A percentile compares a stretch with the other conserved stretches of the same genome.
Evolutionary conservation across 352 stramenopile genomes (phyloP).

Genomic region (Phytophthora boehmeriae): DNA sequence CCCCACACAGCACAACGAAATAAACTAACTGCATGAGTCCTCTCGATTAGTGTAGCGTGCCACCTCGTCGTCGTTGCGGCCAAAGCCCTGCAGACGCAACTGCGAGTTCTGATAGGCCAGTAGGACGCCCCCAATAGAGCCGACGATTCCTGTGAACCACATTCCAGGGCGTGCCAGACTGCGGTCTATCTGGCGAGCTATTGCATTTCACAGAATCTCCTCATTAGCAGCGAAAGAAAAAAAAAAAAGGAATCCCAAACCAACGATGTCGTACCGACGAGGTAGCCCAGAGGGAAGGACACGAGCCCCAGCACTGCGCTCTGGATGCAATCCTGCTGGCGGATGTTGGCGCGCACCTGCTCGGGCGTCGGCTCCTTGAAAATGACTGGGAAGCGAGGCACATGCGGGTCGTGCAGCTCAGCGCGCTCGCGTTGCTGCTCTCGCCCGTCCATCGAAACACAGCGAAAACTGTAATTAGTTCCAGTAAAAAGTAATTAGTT

Average conservation of each 20-base stretch:
- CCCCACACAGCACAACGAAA: too few relatives aligned
- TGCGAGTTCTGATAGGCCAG: constrained; percentile 86
- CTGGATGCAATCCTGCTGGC: constrained; percentile 49
- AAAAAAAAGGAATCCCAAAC: too few relatives aligned
- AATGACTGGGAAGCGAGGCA: constrained; percentile 74
- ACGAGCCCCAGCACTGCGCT: constrained; percentile 42
- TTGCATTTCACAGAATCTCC: constrained; percentile 6
- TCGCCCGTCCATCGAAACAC: constrained; percentile 18
- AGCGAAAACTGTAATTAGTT: constrained; percentile 9
- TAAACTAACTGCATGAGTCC: neutral
- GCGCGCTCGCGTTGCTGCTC: constrained; percentile 43
- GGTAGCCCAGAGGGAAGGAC: constrained; percentile 76
- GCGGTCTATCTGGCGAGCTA: constrained; percentile 67
- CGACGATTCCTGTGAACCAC: constrained; percentile 78
- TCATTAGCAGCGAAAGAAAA: too few relatives aligned
- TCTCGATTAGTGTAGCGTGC: constrained; percentile 39
- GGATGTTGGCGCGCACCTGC: constrained; percentile 69
- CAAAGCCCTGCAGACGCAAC: constrained; percentile 77
- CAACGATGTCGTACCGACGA: constrained; percentile 75
- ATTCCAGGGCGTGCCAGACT: constrained; percentile 69
- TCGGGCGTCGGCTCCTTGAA: constrained; percentile 60
- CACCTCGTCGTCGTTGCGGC: constrained; percentile 75
- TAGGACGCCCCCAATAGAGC: constrained; percentile 77
- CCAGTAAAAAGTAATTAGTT: too few relatives aligned
- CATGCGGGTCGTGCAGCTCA: constrained; percentile 60